A percentile compares a stretch with the other conserved stretches of the same genome.
Conservation (phyloP, 2,329 filamentous ascomycete species). For the Apiospora phragmitis region DNA sequence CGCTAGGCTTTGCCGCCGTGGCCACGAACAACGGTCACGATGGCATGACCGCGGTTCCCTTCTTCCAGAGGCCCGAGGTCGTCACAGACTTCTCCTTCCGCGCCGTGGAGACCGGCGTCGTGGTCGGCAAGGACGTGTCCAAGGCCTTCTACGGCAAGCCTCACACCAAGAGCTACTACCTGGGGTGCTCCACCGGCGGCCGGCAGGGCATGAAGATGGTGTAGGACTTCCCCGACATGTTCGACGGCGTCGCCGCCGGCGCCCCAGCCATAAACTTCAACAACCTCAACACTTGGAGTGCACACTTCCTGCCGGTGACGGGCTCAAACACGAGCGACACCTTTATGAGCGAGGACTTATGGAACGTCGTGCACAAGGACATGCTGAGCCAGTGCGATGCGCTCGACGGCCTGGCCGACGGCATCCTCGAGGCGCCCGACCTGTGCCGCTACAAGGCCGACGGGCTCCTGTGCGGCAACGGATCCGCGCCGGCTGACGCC, state of each 20-base stretch:
- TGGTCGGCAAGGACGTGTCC: slow-evolving; percentile 47
- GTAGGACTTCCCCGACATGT: slow-evolving; percentile 54
- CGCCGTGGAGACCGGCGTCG: slow-evolving; percentile 44
- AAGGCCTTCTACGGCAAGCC: slow-evolving; percentile 44
- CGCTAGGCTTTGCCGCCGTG: slow-evolving; percentile 14
- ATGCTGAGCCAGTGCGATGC: slow-evolving; percentile 16
- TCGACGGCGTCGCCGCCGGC: slow-evolving; percentile 55
- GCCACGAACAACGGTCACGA: slow-evolving; percentile 17
- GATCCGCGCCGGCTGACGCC: background rate
- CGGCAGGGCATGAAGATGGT: slow-evolving; percentile 56
- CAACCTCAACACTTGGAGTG: slow-evolving; percentile 33
- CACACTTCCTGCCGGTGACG: slow-evolving; percentile 43
- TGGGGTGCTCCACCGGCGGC: slow-evolving; percentile 60
- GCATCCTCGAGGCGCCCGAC: slow-evolving; percentile 17
- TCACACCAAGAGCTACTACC: slow-evolving; percentile 49
- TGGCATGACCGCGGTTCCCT: slow-evolving; percentile 8
- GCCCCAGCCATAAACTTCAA: slow-evolving; percentile 38
- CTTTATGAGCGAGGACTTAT: slow-evolving; percentile 22
- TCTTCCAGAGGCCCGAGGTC: slow-evolving; percentile 14
- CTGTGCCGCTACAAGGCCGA: slow-evolving; percentile 19
- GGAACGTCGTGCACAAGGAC: slow-evolving; percentile 43
- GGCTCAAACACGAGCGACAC: slow-evolving; percentile 24
- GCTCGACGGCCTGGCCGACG: slow-evolving; percentile 18
- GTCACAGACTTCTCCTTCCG: slow-evolving; percentile 16
- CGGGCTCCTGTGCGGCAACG: slow-evolving; percentile 14